These are phyloP conservation scores for Batrachochytrium dendrobatidis DNA, from an alignment of 371 early-diverging fungal species.

Conservation along the genomic window DNA sequence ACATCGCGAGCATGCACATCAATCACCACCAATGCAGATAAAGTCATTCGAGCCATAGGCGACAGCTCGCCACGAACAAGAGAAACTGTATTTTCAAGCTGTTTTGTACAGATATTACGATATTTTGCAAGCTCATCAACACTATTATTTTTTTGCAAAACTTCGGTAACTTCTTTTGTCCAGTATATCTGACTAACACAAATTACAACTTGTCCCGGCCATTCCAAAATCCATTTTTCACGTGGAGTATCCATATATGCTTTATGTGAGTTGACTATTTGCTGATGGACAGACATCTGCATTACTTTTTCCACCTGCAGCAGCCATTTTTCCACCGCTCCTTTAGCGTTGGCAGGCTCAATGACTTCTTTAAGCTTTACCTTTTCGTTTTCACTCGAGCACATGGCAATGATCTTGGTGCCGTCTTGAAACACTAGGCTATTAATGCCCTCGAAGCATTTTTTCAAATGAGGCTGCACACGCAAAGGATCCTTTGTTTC, in stretches of 20 bases:
- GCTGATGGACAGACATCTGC: slow-evolving; percentile 43
- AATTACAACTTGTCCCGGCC: slow-evolving; percentile 54
- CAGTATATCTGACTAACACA: slow-evolving; percentile 51
- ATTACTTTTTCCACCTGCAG: slow-evolving; percentile 48
- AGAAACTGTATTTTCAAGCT: slow-evolving; percentile 43
- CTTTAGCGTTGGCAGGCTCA: slow-evolving; percentile 45
- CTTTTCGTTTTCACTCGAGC: slow-evolving; percentile 44
- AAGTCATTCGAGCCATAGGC: slow-evolving; percentile 43
- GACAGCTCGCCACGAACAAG: slow-evolving; percentile 44
- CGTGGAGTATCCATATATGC: slow-evolving; percentile 43
- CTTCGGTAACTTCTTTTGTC: slow-evolving; percentile 47
- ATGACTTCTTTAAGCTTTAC: slow-evolving; percentile 47
- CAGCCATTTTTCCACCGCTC: slow-evolving; percentile 53
- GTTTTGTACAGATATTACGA: slow-evolving; percentile 34
- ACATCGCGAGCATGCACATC: slow-evolving; percentile 53
- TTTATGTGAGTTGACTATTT: slow-evolving; percentile 35
- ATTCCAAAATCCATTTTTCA: slow-evolving; percentile 48
- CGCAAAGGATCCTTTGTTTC: slow-evolving; percentile 50
- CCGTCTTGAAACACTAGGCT: slow-evolving; percentile 46
- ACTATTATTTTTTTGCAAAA: slow-evolving; percentile 32
- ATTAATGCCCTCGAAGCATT: slow-evolving; percentile 51
- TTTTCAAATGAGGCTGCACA: slow-evolving; percentile 51
- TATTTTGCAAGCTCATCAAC: slow-evolving; percentile 30
- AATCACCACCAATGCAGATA: slow-evolving; percentile 47
- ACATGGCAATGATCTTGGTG: slow-evolving; percentile 46